phyloP scores from a whole-genome alignment of 2,329 filamentous ascomycete species.

The Camptophora hylomeconis region DNA sequence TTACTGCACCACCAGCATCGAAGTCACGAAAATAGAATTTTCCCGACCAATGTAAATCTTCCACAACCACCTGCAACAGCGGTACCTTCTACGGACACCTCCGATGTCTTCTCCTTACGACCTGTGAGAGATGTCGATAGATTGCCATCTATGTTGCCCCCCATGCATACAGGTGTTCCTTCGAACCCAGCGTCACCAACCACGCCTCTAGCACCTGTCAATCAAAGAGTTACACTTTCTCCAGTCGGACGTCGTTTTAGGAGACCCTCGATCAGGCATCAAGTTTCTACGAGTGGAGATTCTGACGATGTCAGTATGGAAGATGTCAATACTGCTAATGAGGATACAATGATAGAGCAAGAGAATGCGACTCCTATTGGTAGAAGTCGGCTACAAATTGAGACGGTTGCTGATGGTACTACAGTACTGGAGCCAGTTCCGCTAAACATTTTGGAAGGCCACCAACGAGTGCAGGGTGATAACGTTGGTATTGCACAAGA shows the following conservation, averaged over 20 bases:
- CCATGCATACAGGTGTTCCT: conserved; percentile 52
- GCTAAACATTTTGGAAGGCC: conserved; percentile 60
- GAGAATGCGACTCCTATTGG: conserved; percentile 26
- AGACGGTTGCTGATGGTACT: conserved; percentile 33
- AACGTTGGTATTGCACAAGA: conserved; percentile 92
- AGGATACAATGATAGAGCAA: conserved; percentile 30
- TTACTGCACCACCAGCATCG: conserved; percentile 33
- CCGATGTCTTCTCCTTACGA: conserved; percentile 60
- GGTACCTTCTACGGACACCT: conserved; percentile 52
- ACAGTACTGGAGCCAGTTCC: conserved; percentile 56
- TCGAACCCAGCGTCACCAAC: conserved; percentile 92
- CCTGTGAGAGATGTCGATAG: conserved; percentile 73
- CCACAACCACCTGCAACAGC: conserved; percentile 57
- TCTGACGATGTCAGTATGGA: conserved; percentile 77
- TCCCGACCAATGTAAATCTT: conserved; percentile 39
- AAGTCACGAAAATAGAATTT: conserved; percentile 27
- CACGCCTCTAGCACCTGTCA: conserved; percentile 61
- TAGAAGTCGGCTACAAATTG: background rate
- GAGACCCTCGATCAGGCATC: conserved; percentile 77
- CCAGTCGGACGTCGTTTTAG: conserved; percentile 45
- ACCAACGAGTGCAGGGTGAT: conserved; percentile 71
- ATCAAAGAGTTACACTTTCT: conserved; percentile 41
- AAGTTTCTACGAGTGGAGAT: conserved; percentile 74
- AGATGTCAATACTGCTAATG: conserved; percentile 62
- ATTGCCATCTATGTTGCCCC: conserved; percentile 66